Evolutionary conservation across 1,139 yeast genomes (phyloP).

Genomic region (Nematodospora anomalae): DNA sequence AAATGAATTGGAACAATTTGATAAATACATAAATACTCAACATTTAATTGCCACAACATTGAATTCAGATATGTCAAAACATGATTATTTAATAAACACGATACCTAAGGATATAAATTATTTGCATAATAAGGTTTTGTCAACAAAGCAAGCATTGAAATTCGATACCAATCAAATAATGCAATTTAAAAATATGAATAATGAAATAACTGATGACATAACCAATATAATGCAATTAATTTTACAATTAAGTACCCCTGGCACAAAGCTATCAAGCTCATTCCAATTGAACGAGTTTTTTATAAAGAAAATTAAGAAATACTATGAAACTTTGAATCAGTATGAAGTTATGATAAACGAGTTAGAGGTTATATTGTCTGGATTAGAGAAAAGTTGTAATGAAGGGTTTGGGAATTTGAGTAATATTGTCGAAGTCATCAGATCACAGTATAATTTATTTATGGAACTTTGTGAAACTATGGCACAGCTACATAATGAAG

Average conservation of each 20-base stretch:
- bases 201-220: constrained; percentile 67
- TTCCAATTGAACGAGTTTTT: constrained; percentile 49
- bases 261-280: constrained; percentile 60
- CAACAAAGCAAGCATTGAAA: constrained; percentile 67
- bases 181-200: constrained; percentile 41
- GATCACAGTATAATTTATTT: constrained; percentile 79
- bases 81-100: constrained; percentile 68
- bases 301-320: constrained; percentile 61
- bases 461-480: constrained; percentile 89
- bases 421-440: constrained; percentile 62
- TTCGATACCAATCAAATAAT: constrained; percentile 39
- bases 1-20: constrained; percentile 74
- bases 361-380: constrained; percentile 51
- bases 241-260: constrained; percentile 66
- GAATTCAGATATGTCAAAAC: constrained; percentile 61
- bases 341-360: constrained; percentile 78
- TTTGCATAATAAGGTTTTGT: constrained; percentile 58
- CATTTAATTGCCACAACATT: constrained; percentile 79
- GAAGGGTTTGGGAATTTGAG: constrained; percentile 55
- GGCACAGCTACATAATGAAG: constrained; percentile 82
- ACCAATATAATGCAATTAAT: constrained; percentile 67
- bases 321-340: constrained; percentile 61
- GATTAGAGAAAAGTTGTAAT: constrained; percentile 45
- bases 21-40: constrained; percentile 81
- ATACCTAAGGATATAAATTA: constrained; percentile 85